Evolutionary conservation across 441 rosid genomes (phyloP).

Genomic region (Metrosideros polymorpha): DNA sequence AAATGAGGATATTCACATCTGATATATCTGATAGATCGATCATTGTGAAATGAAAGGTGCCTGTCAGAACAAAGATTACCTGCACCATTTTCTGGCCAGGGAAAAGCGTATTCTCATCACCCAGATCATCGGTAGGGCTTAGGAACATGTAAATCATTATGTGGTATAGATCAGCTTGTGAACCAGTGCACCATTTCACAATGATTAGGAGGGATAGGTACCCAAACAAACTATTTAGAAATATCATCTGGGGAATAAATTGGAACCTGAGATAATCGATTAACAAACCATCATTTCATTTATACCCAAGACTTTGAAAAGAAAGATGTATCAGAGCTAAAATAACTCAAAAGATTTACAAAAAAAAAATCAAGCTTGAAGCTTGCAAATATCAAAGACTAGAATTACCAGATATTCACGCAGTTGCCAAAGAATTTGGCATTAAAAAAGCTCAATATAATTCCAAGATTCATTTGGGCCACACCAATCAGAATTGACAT

Average conservation of each 20-base stretch:
- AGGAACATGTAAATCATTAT: slow-evolving; percentile 4
- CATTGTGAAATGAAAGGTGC: background rate
- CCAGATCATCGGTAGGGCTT: slow-evolving; percentile 3
- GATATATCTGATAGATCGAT: background rate
- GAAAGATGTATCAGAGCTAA: background rate
- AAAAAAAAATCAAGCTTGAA: background rate
- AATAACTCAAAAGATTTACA: background rate
- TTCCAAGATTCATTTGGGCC: slow-evolving; percentile 2
- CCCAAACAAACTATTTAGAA: slow-evolving; percentile 2
- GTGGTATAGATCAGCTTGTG: background rate
- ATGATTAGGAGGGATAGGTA: background rate
- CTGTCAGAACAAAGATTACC: background rate
- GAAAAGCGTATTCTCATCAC: background rate
- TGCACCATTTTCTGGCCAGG: background rate
- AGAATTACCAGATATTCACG: background rate
- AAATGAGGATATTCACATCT: background rate
- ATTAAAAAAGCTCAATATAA: background rate
- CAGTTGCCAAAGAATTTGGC: background rate
- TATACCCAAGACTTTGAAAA: background rate
- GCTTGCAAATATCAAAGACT: background rate
- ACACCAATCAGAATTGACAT: slow-evolving; percentile 5
- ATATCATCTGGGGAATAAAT: background rate
- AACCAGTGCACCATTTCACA: slow-evolving; percentile 3
- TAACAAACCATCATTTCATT: background rate
- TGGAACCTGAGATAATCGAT: background rate